phyloP scores from a whole-genome alignment of 108 stramenopile species.

The Cyclotella kingstonii region DNA sequence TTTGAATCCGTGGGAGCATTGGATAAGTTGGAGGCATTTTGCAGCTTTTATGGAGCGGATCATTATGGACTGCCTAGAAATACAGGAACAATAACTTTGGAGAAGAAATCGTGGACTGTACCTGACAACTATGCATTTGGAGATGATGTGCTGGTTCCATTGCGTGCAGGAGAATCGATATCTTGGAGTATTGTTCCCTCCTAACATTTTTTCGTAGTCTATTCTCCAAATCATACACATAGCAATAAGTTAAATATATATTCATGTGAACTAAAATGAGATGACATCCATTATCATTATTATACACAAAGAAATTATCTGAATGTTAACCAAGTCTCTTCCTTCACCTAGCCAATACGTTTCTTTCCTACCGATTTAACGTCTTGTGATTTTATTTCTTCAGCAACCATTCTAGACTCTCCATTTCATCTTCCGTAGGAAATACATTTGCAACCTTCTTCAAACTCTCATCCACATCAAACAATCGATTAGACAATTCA shows the following conservation, averaged over 20 bases:
- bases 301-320: too few relatives aligned
- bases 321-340: too few relatives aligned
- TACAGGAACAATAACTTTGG: constrained; percentile 65
- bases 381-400: constrained; percentile 11
- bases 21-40: constrained; percentile 90
- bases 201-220: background rate
- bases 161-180: constrained; percentile 85
- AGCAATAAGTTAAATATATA: too few relatives aligned
- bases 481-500: constrained; percentile 38
- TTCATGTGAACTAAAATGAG: too few relatives aligned
- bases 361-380: background rate
- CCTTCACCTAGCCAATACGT: background rate
- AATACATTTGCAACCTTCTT: constrained; percentile 47
- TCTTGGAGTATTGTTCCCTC: constrained; percentile 80
- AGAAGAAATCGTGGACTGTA: constrained; percentile 79
- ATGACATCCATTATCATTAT: too few relatives aligned
- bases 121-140: constrained; percentile 84
- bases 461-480: constrained; percentile 41
- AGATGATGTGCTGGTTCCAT: constrained; percentile 60
- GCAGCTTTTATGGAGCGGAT: constrained; percentile 84
- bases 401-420: constrained; percentile 42
- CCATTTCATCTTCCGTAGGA: constrained; percentile 42
- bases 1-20: constrained; percentile 88
- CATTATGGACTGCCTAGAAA: constrained; percentile 91
- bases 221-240: too few relatives aligned